Percentiles rank a stretch among this genome's conserved stretches.
phyloP scores from a whole-genome alignment of 441 rosid species.

The Pelargonium cotyledonis region DNA sequence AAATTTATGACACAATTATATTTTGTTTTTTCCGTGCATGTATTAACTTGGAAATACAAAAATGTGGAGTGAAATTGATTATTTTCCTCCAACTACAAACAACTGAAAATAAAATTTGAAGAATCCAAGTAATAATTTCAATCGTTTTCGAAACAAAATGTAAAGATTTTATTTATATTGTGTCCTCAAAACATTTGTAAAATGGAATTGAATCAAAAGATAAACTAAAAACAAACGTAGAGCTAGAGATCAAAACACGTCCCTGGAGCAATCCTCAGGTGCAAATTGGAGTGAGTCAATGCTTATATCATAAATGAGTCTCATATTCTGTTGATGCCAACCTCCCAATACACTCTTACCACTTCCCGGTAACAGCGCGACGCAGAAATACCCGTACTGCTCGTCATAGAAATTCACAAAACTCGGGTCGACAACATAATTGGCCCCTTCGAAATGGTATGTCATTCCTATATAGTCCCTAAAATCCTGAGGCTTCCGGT shows the following conservation, averaged over 20 bases:
- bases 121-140: too few species aligned
- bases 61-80: too few species aligned
- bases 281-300: not conserved
- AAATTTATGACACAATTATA: too few species aligned
- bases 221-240: too few species aligned
- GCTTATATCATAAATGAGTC: not conserved
- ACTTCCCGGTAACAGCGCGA: not conserved
- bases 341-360: constrained; percentile 1
- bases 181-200: too few species aligned
- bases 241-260: not conserved
- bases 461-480: not conserved
- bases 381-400: not conserved
- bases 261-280: not conserved
- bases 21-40: too few species aligned
- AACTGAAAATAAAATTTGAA: too few species aligned
- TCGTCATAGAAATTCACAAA: not conserved
- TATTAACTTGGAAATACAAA: too few species aligned
- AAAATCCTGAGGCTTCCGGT: not conserved
- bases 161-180: too few species aligned
- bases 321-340: constrained; percentile 2
- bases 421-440: not conserved
- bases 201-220: too few species aligned
- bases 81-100: too few species aligned
- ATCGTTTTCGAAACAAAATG: too few species aligned
- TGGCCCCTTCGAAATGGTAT: not conserved